phyloP scores from a whole-genome alignment of 1,284 basidiomycete species.

The Ceratobasidium sp. region DNA sequence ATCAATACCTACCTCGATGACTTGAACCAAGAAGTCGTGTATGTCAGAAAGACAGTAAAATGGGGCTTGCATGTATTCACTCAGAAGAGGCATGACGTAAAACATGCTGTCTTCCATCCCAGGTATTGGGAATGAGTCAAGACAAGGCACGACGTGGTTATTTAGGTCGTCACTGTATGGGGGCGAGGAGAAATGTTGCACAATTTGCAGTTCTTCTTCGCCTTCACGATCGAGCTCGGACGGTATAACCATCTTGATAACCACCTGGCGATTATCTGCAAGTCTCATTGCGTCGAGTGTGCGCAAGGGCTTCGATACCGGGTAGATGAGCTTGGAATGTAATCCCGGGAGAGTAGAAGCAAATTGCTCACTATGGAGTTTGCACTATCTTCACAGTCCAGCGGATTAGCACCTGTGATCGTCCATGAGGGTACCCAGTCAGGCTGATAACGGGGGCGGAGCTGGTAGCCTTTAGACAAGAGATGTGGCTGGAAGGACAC shows the following conservation, averaged over 20 bases:
- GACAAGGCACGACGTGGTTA: slow-evolving; percentile 7
- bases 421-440: slow-evolving; percentile 30
- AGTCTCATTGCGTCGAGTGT: slow-evolving; percentile 9
- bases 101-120: background rate
- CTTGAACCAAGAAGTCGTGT: slow-evolving; percentile 1
- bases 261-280: background rate
- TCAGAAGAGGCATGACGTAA: slow-evolving; percentile 20
- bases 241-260: slow-evolving; percentile 6
- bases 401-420: background rate
- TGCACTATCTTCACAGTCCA: slow-evolving; percentile 16
- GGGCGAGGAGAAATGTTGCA: slow-evolving; percentile 6
- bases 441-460: slow-evolving; percentile 19
- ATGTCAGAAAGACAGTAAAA: slow-evolving; percentile 10
- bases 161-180: background rate
- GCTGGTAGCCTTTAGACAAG: slow-evolving; percentile 19
- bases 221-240: background rate
- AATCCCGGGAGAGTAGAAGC: no score
- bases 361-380: slow-evolving; percentile 1
- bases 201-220: background rate
- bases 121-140: slow-evolving; percentile 18
- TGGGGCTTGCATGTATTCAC: background rate
- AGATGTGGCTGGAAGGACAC: slow-evolving; percentile 27
- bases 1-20: background rate
- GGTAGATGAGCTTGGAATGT: no score
- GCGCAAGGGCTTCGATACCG: background rate